phyloP scores from a whole-genome alignment of 352 stramenopile species.

The Phytopythium aichiense region DNA sequence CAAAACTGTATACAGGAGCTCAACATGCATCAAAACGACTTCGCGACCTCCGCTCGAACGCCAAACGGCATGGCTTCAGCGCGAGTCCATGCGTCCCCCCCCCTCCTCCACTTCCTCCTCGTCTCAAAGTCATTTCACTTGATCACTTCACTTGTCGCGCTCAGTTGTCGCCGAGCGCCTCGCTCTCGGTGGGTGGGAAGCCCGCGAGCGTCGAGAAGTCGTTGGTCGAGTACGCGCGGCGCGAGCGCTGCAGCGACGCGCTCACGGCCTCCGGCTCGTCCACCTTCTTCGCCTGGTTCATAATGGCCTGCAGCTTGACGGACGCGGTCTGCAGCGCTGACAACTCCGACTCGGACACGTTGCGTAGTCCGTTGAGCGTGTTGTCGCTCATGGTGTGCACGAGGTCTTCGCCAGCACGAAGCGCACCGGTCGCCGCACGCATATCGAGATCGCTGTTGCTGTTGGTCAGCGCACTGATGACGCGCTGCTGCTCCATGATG shows the following conservation, averaged over 20 bases:
- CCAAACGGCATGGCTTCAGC: background rate
- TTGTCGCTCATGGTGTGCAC: constrained; percentile 71
- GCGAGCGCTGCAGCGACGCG: constrained; percentile 41
- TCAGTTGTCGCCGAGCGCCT: constrained; percentile 11
- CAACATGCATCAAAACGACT: background rate
- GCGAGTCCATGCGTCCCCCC: background rate
- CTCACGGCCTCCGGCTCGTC: constrained; percentile 28
- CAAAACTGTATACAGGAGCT: constrained; percentile 5
- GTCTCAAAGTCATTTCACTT: background rate
- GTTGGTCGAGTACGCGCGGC: constrained; percentile 56
- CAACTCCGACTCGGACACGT: constrained; percentile 70
- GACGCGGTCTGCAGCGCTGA: constrained; percentile 59
- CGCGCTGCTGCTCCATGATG: constrained; percentile 74
- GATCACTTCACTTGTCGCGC: constrained; percentile 1
- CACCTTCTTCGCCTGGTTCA: constrained; percentile 23
- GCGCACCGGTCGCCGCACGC: constrained; percentile 10
- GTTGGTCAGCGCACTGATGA: constrained; percentile 58
- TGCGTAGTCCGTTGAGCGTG: constrained; percentile 51
- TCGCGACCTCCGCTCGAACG: background rate
- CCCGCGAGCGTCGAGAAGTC: constrained; percentile 37
- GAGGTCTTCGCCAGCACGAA: constrained; percentile 38
- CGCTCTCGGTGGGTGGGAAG: constrained; percentile 18
- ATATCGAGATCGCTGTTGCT: constrained; percentile 60
- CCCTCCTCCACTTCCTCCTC: background rate
- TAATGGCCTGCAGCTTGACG: constrained; percentile 55